phyloP scores from a whole-genome alignment of 2,329 filamentous ascomycete genomes.

The Coniochaeta ligniaria region DNA sequence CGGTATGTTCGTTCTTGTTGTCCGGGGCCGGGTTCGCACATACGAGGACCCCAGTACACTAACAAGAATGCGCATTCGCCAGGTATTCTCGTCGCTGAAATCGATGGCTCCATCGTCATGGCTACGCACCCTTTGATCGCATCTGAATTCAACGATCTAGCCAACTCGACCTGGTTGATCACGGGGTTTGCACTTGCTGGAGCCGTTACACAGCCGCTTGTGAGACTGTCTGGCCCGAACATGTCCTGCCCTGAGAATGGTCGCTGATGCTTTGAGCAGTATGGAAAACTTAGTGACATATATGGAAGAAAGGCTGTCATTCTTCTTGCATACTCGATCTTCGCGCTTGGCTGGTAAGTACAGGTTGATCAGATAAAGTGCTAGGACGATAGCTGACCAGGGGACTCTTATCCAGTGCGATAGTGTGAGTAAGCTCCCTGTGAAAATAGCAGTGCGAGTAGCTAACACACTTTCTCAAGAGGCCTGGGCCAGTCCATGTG shows the following conservation, averaged over 20 bases:
- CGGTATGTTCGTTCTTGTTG: constrained; percentile 6
- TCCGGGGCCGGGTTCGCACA: background rate
- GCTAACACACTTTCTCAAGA: constrained; percentile 9
- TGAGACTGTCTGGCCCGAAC: constrained; percentile 18
- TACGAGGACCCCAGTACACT: background rate
- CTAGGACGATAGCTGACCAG: background rate
- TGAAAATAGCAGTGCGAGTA: background rate
- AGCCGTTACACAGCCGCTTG: constrained; percentile 44
- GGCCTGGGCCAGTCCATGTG: constrained; percentile 38
- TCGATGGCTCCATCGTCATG: constrained; percentile 57
- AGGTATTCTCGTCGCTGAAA: constrained; percentile 60
- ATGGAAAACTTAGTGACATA: constrained; percentile 50
- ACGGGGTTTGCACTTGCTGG: constrained; percentile 43
- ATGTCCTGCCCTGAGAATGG: background rate
- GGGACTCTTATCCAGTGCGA: constrained; percentile 12
- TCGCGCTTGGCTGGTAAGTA: constrained; percentile 40
- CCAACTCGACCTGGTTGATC: constrained; percentile 51
- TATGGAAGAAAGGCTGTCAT: constrained; percentile 47
- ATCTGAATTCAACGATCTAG: constrained; percentile 51
- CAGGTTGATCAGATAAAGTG: background rate
- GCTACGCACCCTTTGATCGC: constrained; percentile 58
- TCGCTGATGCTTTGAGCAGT: constrained; percentile 19
- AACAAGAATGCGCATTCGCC: background rate
- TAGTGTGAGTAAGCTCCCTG: constrained; percentile 19
- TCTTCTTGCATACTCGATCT: constrained; percentile 40